Base-by-base conservation (phyloP, 371 early-diverging fungal genomes). In the Neoconidiobolus thromboides region DNA sequence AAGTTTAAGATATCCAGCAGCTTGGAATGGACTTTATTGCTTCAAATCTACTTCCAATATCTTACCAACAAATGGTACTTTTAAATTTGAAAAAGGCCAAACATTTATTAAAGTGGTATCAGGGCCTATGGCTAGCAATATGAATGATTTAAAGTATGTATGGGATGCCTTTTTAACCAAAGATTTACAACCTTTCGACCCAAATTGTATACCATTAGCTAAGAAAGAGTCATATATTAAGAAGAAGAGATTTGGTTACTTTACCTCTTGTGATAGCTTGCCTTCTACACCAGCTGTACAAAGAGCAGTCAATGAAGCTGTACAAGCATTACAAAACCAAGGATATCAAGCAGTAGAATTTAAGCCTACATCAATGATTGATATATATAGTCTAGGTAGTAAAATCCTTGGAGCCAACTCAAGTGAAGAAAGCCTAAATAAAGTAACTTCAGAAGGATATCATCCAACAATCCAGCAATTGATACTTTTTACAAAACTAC, bases 1-100 rank as follows among this genome's bases (percentile, higher is more conserved):
- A 14, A 48, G 49, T 26, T 37, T 63, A 3, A 46, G 64, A 41
- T 44, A 60, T 44, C 64, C 64, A 36, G 47, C 51, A 2, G 12
- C 15, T 2, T n/a, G n/a, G n/a, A n/a, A n/a, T n/a, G n/a, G n/a
- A n/a, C n/a, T 5, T 10, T 44, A 41, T 26, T 5, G 7, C 64
- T 0, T 12, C 43, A 10, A 43, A 3, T 7, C 12, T 1, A 6
- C 5, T 14, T 1, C 3, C 1, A n/a, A 2, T 2, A 2, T 10
- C 43, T 9, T 26, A 2, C 50, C 40, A 3, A 4, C 1, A 5
- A 1, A n/a, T 1, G 3, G 3, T 10, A 43, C 1, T 26, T 7
- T 41, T 14, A 3, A 42, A 43, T 1, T 15, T 12, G n/a, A 52
- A 60, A 43, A 0, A 2, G 60, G 60, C 0, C 40, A 26, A 14